phyloP scores from a whole-genome alignment of 1,284 basidiomycete species.

The Ustilago hordei region DNA sequence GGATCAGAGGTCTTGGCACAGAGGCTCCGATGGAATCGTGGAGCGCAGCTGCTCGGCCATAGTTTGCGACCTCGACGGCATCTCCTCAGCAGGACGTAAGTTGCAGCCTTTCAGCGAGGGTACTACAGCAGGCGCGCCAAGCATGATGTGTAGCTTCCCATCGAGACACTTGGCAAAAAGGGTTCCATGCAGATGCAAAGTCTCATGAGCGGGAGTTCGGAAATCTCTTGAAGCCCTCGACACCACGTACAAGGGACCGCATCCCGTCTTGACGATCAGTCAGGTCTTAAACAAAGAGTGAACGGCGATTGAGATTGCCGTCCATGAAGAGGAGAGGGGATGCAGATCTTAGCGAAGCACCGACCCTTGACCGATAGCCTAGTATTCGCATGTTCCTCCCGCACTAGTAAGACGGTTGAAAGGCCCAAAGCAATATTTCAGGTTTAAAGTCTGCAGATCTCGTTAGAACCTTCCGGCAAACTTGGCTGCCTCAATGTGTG shows the following conservation, averaged over 20 bases:
- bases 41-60: background rate
- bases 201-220: background rate
- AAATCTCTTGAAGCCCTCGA: background rate
- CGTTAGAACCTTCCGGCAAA: constrained; percentile 10
- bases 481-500: background rate
- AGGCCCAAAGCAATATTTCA: background rate
- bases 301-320: constrained; percentile 22
- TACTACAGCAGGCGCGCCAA: background rate
- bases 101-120: background rate
- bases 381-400: constrained; percentile 1
- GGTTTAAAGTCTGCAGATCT: background rate
- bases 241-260: background rate
- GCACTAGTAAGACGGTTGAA: background rate
- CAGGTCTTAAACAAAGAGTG: background rate
- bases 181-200: background rate
- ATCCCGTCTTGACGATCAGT: background rate
- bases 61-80: background rate
- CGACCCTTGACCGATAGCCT: constrained; percentile 7
- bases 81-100: background rate
- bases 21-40: background rate
- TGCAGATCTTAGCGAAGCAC: constrained; percentile 15
- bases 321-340: background rate
- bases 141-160: background rate
- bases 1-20: constrained; percentile 4
- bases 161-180: background rate